Conservation (phyloP, 768 basidiomycete species). For the Paxillus involutus region DNA sequence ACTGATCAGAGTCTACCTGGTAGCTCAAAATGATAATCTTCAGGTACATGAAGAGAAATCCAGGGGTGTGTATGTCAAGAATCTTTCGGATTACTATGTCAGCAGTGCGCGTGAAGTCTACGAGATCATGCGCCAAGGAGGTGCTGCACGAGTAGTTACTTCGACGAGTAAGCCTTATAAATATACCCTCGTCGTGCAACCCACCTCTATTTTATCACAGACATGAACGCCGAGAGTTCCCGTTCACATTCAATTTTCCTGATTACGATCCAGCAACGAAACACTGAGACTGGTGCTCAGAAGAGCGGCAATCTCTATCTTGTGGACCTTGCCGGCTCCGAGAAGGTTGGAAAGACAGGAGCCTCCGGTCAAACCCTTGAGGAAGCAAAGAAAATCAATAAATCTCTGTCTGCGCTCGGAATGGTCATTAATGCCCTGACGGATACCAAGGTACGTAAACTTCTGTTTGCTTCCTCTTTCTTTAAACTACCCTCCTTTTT, state of each 20-base stretch:
- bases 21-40: conserved; percentile 96
- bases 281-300: conserved; percentile 92
- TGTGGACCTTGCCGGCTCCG: conserved; percentile 97
- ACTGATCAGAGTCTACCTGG: conserved; percentile 9
- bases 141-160: conserved; percentile 85
- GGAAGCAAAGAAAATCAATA: conserved; percentile 99
- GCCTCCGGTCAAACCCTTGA: conserved; percentile 98
- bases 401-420: conserved; percentile 93
- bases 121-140: conserved; percentile 98
- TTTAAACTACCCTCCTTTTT: background rate
- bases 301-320: conserved; percentile 97
- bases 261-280: conserved; percentile 94
- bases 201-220: conserved; percentile 39
- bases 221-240: conserved; percentile 99
- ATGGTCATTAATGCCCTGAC: conserved; percentile 99
- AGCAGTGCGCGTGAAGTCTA: conserved; percentile 94
- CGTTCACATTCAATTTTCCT: conserved; percentile 99
- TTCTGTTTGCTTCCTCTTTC: too few relatives aligned
- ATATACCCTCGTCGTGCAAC: background rate
- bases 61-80: conserved; percentile 97
- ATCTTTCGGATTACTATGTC: conserved; percentile 96
- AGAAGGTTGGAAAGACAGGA: conserved; percentile 99
- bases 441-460: conserved; percentile 76
- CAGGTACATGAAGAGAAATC: conserved; percentile 99
- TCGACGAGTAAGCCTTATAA: conserved; percentile 76